Percentiles rank a stretch among this genome's conserved stretches.
phyloP scores from a whole-genome alignment of 1,139 yeast genomes.

The Zygosaccharomyces pseudobailii region DNA sequence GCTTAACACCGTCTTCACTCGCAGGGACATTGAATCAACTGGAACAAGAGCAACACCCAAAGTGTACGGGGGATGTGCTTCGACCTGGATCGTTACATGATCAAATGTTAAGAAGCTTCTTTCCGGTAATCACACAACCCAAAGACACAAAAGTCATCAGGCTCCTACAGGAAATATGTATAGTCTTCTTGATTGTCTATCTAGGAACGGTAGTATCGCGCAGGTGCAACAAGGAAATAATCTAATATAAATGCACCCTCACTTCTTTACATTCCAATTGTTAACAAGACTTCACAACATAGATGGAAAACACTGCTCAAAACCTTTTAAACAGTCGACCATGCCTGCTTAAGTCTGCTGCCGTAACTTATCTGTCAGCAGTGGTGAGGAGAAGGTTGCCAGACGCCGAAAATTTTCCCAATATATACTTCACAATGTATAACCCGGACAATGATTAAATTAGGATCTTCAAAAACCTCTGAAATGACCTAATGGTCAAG shows the following conservation, averaged over 20 bases:
- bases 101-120: conserved; percentile 30
- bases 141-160: background rate
- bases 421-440: too few species aligned
- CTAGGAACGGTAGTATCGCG: conserved; percentile 28
- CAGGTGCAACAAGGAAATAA: conserved; percentile 1
- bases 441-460: too few species aligned
- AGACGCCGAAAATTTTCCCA: too few species aligned
- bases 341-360: background rate
- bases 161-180: conserved; percentile 34
- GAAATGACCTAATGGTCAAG: too few species aligned
- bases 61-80: conserved; percentile 33
- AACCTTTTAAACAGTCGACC: conserved; percentile 6
- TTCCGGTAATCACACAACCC: conserved; percentile 29
- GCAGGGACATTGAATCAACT: background rate
- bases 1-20: conserved; percentile 15
- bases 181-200: conserved; percentile 32
- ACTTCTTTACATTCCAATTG: conserved; percentile 8
- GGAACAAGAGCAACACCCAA: background rate
- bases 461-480: too few species aligned
- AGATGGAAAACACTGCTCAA: background rate
- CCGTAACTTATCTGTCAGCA: too few species aligned
- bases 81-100: conserved; percentile 28
- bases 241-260: background rate
- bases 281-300: background rate
- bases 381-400: too few species aligned